Evolutionary conservation across 1,139 yeast genomes (phyloP), one percentile per base, ranked within the genome.

Genomic region (Hanseniaspora gamundiae): DNA sequence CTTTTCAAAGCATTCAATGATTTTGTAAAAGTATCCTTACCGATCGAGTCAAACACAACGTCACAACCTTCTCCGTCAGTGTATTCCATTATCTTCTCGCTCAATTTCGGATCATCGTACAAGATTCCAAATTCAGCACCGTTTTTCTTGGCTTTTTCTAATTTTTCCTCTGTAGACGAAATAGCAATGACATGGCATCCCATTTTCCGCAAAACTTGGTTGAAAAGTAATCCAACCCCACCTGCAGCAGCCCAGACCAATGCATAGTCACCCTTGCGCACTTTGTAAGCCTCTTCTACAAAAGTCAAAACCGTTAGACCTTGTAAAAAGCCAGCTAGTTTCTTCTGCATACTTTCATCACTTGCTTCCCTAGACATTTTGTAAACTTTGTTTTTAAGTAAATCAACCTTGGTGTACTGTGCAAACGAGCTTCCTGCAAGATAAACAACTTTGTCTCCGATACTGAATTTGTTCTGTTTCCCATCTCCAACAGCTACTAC

Each of bases 191-290:
- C 88, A 49, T 74, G 78, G 3, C 86, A 95, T 22, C 94, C 94
- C 43, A 67, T 67, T 24, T 62, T 62, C 29, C 70, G 59, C 43
- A 79, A 65, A 61, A 86, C 64, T 62, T 86, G 95, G 39, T 71
- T 69, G 45, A 85, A 62, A 14, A 84, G 53, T 44, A 74, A 70
- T 2, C 96, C 96, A 42, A 84, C 91, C 46, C 96, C 95, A 42
- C 96, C 96, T 8, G 95, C 95, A 16, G 95, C 95, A 1, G 96
- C 96, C 69, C 88, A 86, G 30, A 85, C 78, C 44, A 87, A 68
- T 36, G 81, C 72, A 51, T 62, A 71, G 49, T 88, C 95, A 43
- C 76, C 87, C 56, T 71, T 67, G 56, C 81, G 58, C 30, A 86
- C 83, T 3, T 67, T 57, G 59, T 83, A 76, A 0, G 91, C 73